Evolutionary conservation across 306 rosid species (phyloP).

Genomic region (Trifolium subterraneum): DNA sequence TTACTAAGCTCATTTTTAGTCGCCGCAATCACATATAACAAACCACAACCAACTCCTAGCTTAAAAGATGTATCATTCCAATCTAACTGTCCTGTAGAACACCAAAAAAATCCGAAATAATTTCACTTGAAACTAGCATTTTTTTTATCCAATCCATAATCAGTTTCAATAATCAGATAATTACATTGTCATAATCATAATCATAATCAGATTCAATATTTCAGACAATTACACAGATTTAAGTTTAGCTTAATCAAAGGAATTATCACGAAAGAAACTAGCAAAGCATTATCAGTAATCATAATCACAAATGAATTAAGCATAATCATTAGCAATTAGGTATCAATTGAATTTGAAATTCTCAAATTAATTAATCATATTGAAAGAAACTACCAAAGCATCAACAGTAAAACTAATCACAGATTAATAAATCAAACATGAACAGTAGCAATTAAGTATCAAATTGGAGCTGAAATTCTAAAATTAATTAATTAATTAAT

Average conservation of each 20-base stretch:
- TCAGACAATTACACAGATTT: background rate
- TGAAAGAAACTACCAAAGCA: background rate
- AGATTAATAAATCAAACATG: slow-evolving; percentile 1
- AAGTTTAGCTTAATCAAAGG: background rate
- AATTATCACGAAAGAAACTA: background rate
- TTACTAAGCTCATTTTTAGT: slow-evolving; percentile 71
- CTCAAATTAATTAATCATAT: background rate
- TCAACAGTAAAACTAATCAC: background rate
- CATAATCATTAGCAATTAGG: slow-evolving; percentile 5
- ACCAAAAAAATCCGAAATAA: background rate
- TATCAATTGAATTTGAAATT: background rate
- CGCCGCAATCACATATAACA: slow-evolving; percentile 66
- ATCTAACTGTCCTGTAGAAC: slow-evolving; percentile 49
- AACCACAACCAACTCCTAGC: slow-evolving; percentile 81
- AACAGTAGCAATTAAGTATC: slow-evolving; percentile 8
- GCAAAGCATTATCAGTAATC: too few relatives aligned
- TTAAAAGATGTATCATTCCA: slow-evolving; percentile 66
- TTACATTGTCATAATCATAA: too few relatives aligned
- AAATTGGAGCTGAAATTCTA: background rate
- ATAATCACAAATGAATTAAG: background rate
- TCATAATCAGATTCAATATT: background rate
- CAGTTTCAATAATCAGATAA: too few relatives aligned
- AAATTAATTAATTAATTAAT: slow-evolving; percentile 7
- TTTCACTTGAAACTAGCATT: background rate
- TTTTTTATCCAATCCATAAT: too few relatives aligned